Conservation (phyloP, 2,329 filamentous ascomycete genomes). For the Beauveria medogensis region DNA sequence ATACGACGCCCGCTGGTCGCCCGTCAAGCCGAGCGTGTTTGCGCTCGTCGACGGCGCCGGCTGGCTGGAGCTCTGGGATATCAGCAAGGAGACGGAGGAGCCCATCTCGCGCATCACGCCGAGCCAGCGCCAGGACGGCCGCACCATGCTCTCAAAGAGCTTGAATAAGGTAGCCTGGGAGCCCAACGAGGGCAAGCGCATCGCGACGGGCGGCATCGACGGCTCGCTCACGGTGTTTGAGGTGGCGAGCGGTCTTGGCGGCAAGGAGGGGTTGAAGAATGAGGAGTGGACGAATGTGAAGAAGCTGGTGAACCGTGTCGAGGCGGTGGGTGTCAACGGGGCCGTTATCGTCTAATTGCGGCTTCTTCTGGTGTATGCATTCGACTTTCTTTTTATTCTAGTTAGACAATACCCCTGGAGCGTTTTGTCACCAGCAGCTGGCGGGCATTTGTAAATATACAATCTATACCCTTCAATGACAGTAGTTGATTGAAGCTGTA, state of each 20-base stretch:
- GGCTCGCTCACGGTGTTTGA: slow-evolving; percentile 89
- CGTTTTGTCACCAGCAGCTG: slow-evolving; percentile 1
- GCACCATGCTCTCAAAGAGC: slow-evolving; percentile 70
- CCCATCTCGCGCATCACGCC: slow-evolving; percentile 76
- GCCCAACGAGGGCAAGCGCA: slow-evolving; percentile 71
- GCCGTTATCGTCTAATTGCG: slow-evolving; percentile 29
- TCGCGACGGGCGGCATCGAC: slow-evolving; percentile 88
- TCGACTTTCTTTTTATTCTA: background rate
- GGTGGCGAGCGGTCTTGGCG: slow-evolving; percentile 72
- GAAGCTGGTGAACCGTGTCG: slow-evolving; percentile 72
- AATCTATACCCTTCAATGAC: background rate
- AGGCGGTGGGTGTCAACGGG: slow-evolving; percentile 49
- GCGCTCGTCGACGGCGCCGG: slow-evolving; percentile 90
- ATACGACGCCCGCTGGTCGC: slow-evolving; percentile 94
- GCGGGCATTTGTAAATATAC: slow-evolving; percentile 10
- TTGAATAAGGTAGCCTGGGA: slow-evolving; percentile 96
- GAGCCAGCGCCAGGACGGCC: slow-evolving; percentile 54
- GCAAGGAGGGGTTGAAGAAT: slow-evolving; percentile 70
- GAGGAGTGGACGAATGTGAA: slow-evolving; percentile 95
- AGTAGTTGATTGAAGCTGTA: background rate
- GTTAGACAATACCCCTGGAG: slow-evolving; percentile 7
- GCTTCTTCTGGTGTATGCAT: background rate
- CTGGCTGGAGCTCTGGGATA: slow-evolving; percentile 88
- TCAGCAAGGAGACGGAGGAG: slow-evolving; percentile 86
- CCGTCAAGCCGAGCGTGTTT: slow-evolving; percentile 88